Evolutionary conservation across 805 yeast species (phyloP).

Genomic region (Lipomyces kockii): DNA sequence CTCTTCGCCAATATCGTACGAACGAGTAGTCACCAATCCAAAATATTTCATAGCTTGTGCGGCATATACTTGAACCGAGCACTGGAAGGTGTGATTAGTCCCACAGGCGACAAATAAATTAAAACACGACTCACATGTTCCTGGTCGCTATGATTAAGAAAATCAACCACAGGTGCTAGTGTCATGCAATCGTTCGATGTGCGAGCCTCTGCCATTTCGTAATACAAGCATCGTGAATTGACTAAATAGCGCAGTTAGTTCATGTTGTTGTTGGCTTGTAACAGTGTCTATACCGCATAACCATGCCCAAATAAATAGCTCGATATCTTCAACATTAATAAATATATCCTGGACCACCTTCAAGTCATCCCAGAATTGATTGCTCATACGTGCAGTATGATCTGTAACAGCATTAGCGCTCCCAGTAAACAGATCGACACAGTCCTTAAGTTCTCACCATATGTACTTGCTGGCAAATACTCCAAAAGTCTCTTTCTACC

Average conservation of each 20-base stretch:
- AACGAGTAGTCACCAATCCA: conserved; percentile 41
- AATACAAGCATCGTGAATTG: conserved; percentile 88
- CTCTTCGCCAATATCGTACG: conserved; percentile 56
- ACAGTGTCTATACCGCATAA: conserved; percentile 50
- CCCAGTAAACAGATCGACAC: not conserved
- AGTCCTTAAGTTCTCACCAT: not conserved
- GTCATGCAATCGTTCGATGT: conserved; percentile 71
- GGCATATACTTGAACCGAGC: conserved; percentile 22
- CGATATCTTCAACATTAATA: conserved; percentile 2
- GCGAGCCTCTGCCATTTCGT: conserved; percentile 63
- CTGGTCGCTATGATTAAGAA: conserved; percentile 65
- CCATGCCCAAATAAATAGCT: conserved; percentile 71
- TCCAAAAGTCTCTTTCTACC: not conserved
- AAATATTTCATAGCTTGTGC: conserved; percentile 38
- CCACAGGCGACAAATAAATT: not conserved
- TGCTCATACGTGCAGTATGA: conserved; percentile 25
- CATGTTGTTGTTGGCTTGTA: too few relatives aligned
- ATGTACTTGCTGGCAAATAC: conserved; percentile 9
- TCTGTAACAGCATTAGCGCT: not conserved
- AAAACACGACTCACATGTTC: conserved; percentile 14
- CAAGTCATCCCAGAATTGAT: conserved; percentile 53
- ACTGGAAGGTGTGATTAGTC: conserved; percentile 9
- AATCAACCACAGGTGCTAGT: conserved; percentile 89
- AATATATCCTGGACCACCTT: conserved; percentile 40
- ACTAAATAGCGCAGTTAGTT: conserved; percentile 45